Conservation (phyloP, 345 rosid species). For the Zanthoxylum bungeanum region DNA sequence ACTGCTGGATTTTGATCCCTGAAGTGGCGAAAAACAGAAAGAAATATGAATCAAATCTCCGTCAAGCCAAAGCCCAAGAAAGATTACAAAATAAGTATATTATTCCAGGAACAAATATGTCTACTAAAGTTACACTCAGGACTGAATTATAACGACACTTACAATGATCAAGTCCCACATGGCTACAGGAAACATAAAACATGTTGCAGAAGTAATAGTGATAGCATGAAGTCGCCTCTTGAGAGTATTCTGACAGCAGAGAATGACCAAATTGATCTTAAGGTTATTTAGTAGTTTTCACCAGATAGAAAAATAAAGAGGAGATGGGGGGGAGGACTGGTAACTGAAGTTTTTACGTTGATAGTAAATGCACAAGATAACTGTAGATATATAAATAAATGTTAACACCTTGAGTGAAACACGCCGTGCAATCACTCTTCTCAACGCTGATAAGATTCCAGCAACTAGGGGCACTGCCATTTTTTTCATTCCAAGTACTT, state of each 20-base stretch:
- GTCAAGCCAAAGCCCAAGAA: neutral
- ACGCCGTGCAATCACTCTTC: conserved; percentile 93
- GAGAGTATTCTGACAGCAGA: conserved; percentile 64
- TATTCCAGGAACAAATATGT: neutral
- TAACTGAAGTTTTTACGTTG: neutral
- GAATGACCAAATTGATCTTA: neutral
- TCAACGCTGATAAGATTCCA: conserved; percentile 89
- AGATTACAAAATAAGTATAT: conserved; percentile 7
- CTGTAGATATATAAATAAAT: neutral
- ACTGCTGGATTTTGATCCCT: conserved; percentile 72
- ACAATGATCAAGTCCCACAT: conserved; percentile 96
- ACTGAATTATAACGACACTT: conserved; percentile 38
- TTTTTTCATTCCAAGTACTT: conserved; percentile 60
- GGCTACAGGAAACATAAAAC: conserved; percentile 92
- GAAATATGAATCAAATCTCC: conserved; percentile 15
- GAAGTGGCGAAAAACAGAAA: conserved; percentile 26
- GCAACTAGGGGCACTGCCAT: conserved; percentile 84
- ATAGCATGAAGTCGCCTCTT: conserved; percentile 91
- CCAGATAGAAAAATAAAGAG: neutral
- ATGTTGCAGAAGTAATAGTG: conserved; percentile 82
- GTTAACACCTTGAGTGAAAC: conserved; percentile 82
- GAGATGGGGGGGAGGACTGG: too few species aligned
- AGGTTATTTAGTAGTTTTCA: neutral
- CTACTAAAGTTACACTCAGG: neutral
- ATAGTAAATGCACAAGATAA: conserved; percentile 8